Evolutionary conservation across 257 asterid genomes (phyloP), one percentile per base, ranked within the genome.

Genomic region (Thymus mandschuricus): DNA sequence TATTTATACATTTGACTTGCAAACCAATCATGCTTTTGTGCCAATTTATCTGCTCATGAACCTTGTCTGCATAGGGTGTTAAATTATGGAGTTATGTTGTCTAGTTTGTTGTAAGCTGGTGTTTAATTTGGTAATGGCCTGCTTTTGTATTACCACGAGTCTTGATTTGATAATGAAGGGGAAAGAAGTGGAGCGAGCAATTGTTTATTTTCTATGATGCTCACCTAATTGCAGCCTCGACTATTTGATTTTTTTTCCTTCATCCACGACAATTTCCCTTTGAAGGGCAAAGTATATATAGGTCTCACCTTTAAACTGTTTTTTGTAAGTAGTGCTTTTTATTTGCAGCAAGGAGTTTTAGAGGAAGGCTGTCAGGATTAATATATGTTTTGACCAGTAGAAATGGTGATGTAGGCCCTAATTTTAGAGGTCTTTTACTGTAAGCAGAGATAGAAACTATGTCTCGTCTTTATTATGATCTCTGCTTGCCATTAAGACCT

Each of bases 1-100:
- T 50, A 35, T 45, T 21, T n/a, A 40, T 41, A 56, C 64, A 31
- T 78, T 52, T 45, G 51, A 60, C 30, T 73, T 69, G n/a, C 49
- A 73, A 52, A 44, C 34, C 41, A 60, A 13, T 13, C 55, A 49
- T 66, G 50, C 61, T 2, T 62, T 52, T 50, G 64, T 48, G 50
- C 67, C 38, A 61, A 46, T 65, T 45, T 63, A 31, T 54, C 4
- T 30, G 60, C 60, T 29, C 43, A 30, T 60, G 66, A 40, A 56
- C 48, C 35, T 66, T 56, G 40, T 11, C 8, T 70, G 41, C 70
- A 67, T 64, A 7, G 8, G 31, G 2, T 8, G 44, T 60, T 58
- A 30, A 62, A 21, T 43, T 43, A 46, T 51, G 48, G 75, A 8
- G 38, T 55, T 31, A 34, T 51, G 12, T 29, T 35, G 50, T 49